Percentiles rank a stretch among this genome's conserved stretches.
phyloP scores from a whole-genome alignment of 140 eudicot species.

The Flaveria floridana region DNA sequence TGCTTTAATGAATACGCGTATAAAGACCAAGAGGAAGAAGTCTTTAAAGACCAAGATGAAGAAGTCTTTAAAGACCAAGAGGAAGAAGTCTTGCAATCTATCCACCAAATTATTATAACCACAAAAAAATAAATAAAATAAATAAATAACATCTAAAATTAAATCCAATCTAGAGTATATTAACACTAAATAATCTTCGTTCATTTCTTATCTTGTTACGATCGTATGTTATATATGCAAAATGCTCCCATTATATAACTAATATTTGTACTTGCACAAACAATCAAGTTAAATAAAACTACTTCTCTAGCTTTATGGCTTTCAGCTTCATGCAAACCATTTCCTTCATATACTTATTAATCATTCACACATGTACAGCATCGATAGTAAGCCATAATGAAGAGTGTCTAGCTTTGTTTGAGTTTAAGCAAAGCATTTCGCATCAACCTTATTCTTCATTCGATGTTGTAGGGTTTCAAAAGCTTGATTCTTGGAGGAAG shows the following conservation, averaged over 20 bases:
- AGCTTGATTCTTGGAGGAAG: slow-evolving; percentile 25
- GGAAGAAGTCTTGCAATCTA: background rate
- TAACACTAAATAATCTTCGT: background rate
- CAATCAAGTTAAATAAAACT: background rate
- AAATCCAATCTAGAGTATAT: no score
- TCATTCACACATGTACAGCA: background rate
- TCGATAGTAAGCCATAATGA: slow-evolving; percentile 23
- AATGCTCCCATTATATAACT: background rate
- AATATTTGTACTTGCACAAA: background rate
- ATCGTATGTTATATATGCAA: background rate
- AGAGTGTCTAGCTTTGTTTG: slow-evolving; percentile 39
- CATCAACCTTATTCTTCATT: background rate
- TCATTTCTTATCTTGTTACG: background rate
- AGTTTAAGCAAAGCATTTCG: slow-evolving; percentile 35
- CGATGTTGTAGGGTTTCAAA: slow-evolving; percentile 11
- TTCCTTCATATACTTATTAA: background rate
- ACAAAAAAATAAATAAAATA: background rate
- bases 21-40: no score
- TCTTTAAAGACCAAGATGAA: no score
- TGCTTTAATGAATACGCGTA: background rate
- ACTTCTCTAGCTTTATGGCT: background rate
- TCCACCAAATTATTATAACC: background rate
- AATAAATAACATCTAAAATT: no score
- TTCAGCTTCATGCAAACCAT: background rate
- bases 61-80: background rate